A percentile compares a stretch with the other conserved stretches of the same genome.
Conservation (phyloP, 805 yeast species). For the Lipomyces yamadae region DNA sequence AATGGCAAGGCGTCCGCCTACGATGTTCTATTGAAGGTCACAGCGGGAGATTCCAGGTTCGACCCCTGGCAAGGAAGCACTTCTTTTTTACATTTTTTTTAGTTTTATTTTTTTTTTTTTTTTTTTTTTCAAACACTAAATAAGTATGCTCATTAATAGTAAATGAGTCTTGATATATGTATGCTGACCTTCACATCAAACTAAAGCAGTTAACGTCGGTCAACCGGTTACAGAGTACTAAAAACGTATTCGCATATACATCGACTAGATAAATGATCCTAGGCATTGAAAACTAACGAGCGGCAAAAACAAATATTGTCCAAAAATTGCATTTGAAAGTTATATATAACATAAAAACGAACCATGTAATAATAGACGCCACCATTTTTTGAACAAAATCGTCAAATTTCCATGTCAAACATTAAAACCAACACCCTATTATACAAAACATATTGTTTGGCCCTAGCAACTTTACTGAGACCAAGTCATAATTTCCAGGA, state of each 20-base stretch:
- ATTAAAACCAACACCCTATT: neutral
- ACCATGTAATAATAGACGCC: neutral
- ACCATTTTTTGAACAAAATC: neutral
- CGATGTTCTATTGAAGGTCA: constrained; percentile 36
- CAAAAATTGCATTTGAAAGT: neutral
- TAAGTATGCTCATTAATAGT: too few species aligned
- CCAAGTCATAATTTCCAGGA: constrained; percentile 15
- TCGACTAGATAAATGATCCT: neutral
- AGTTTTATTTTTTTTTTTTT: constrained; percentile 23
- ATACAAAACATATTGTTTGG: neutral
- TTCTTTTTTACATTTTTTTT: neutral
- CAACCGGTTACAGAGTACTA: too few species aligned
- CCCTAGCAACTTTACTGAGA: neutral
- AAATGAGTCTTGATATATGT: too few species aligned
- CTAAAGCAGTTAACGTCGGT: too few species aligned
- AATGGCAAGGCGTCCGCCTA: constrained; percentile 49
- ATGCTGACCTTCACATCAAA: too few species aligned
- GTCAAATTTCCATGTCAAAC: neutral
- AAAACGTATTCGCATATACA: too few species aligned
- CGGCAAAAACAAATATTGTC: neutral
- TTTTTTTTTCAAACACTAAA: neutral
- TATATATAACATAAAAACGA: neutral
- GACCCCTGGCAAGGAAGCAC: constrained; percentile 42
- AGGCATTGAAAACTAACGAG: neutral
- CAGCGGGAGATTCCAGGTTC: constrained; percentile 42